Base-by-base conservation (phyloP, 1,284 basidiomycete species). In the Sporisorium scitamineum region DNA sequence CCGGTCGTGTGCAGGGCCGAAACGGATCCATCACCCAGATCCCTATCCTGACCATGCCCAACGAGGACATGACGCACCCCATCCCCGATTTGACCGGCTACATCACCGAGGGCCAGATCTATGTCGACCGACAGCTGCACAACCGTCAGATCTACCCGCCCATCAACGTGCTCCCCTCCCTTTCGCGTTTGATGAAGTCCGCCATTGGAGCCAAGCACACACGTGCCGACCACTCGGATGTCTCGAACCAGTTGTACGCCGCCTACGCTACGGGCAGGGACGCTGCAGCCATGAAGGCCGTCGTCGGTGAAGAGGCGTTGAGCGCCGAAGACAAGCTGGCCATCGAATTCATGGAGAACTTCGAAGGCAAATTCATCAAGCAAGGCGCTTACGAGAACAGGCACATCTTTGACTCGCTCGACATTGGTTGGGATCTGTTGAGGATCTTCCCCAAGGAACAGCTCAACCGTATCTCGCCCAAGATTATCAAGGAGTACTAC, bases 21-120 rank as follows among this genome's bases (percentile, higher is more conserved):
- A 98, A 98, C 87, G 97, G 97, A 53, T 98, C 95, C 50, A 99
- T 99, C 88, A 99, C 97, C 54, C 97, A 99, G 88, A 97, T 99
- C 86, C 97, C 97, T 63, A 99, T 99, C 85, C 89, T 99, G 76
- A 99, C 97, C 69, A 99, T 99, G 97, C 97, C 97, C 34, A 99
- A 99, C 88, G 97, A 99, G 87, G 78, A 99, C 89, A 99, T 99
- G 87, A 99, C 97, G 47, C 97, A 99, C 87, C 97, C 97, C 64
- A 99, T 99, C 87, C 97, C 96, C 81, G 97, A 99, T 91, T 89
- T 99, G 88, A 99, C 84, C 45, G 97, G 97, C 58, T 99, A 99
- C 88, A 99, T 99, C 86, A 98, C 96, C 48, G 89, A 98, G 89
- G 97, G 97, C 57, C 97, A 99, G 88, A 97, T 99, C 87, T 97